Base-by-base conservation (phyloP, 495 filamentous ascomycete species). In the Aspergillus indologenus region DNA sequence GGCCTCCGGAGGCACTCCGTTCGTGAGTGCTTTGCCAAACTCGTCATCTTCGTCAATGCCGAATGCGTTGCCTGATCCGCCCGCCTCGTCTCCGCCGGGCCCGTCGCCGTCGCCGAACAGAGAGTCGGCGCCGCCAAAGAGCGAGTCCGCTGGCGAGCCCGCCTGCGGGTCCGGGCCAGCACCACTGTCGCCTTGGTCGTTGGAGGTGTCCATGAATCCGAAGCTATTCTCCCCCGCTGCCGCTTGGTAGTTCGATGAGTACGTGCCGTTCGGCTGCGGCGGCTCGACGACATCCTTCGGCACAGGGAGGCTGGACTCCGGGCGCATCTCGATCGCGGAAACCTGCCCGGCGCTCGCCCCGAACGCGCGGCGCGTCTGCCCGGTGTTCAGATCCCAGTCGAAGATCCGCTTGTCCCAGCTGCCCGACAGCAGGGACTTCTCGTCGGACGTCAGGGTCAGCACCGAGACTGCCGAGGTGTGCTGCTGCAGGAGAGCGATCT, bases 371-470 rank as follows among this genome's bases (percentile, higher is more conserved):
- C 84, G 83, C 17, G 88, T 78, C 63, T 89, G 82, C 5, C 95
- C 95, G 3, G 86, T 94, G 62, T 98, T 91, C 31, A 99, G 70
- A 67, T 99, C 94, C 94, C 94, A 99, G 66, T 99, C 91, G 51
- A 90, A 84, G 8, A 98, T 85, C 18, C 81, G 85, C 73, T 96
- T 96, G 69, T 99, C 94, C 94, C 94, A 99, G 73, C 91, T 92
- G 2, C 94, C 94, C 15, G 92, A 96, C 3, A 99, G 76, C 42
- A 97, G 80, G 26, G 89, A 92, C 65, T 84, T 85, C 75, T 99
- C 94, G 61, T 98, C 92, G 3, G 86, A 81, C 0, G 90, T 85
- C 40, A 99, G 77, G 15, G 83, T 86, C 18, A 99, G 75, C 21
- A 94, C 90, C 14, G 92, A 96, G 24, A 99, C 92, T 2, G 94